phyloP scores from a whole-genome alignment of 345 rosid genomes.

The Pistacia integerrima region DNA sequence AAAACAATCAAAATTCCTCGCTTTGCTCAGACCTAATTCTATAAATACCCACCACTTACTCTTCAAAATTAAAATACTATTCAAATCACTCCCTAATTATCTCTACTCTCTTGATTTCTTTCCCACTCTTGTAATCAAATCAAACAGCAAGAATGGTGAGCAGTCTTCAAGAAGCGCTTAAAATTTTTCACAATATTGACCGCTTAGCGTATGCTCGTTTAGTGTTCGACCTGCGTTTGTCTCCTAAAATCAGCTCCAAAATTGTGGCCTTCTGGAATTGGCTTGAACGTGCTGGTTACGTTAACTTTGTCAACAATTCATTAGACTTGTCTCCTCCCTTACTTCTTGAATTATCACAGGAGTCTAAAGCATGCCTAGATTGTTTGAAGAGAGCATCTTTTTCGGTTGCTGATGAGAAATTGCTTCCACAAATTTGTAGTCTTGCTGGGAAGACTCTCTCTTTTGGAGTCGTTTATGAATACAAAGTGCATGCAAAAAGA shows the following conservation, averaged over 20 bases:
- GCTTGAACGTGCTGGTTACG: constrained; percentile 31
- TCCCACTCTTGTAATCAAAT: no score
- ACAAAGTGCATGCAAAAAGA: background rate
- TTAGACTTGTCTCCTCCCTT: background rate
- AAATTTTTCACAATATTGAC: constrained; percentile 31
- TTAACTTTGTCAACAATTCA: constrained; percentile 13
- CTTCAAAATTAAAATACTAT: no score
- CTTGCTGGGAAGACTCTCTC: constrained; percentile 16
- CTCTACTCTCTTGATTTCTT: no score
- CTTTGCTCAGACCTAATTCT: no score
- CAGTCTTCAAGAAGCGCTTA: background rate
- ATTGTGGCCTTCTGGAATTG: constrained; percentile 37
- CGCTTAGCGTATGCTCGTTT: constrained; percentile 22
- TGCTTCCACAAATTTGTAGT: constrained; percentile 2
- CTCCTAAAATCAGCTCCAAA: constrained; percentile 7
- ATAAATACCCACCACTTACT: no score
- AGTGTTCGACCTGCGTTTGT: background rate
- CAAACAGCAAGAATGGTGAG: no score
- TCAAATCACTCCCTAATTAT: no score
- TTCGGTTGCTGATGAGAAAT: background rate
- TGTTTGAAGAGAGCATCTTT: background rate
- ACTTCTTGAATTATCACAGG: constrained; percentile 9
- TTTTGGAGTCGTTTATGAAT: background rate
- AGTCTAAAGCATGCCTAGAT: constrained; percentile 13
- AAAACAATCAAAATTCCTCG: no score